Conservation (phyloP, 371 early-diverging fungal genomes). For the Chytridium lagenaria region DNA sequence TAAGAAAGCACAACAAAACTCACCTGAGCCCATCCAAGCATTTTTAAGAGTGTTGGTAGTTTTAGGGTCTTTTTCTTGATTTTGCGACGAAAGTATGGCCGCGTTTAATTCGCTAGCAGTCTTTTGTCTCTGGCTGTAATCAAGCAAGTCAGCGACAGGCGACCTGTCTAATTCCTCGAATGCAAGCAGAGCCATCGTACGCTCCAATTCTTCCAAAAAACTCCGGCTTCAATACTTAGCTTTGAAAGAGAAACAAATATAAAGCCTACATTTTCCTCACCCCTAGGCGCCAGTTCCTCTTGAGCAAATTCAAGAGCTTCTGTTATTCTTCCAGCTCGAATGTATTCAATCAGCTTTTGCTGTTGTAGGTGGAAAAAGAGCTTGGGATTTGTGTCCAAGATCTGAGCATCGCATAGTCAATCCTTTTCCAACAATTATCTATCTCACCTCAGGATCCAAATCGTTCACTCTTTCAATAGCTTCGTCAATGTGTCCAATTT, state of each 20-base stretch:
- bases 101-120: conserved; percentile 93
- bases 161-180: conserved; percentile 73
- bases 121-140: conserved; percentile 87
- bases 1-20: conserved; percentile 10
- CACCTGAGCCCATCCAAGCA: conserved; percentile 91
- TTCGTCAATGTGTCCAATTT: conserved; percentile 86
- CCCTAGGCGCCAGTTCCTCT: conserved; percentile 95
- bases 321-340: conserved; percentile 75
- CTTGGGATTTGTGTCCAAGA: conserved; percentile 93
- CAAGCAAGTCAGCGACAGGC: conserved; percentile 85
- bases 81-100: conserved; percentile 87
- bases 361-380: conserved; percentile 95
- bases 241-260: not conserved
- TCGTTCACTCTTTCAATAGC: conserved; percentile 96
- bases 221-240: conserved; percentile 69
- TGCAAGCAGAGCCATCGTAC: conserved; percentile 93
- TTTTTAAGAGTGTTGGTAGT: conserved; percentile 84
- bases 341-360: conserved; percentile 93
- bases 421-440: not conserved
- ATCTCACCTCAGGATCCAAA: conserved; percentile 89
- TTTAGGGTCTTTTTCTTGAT: conserved; percentile 93
- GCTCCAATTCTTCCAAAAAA: conserved; percentile 91
- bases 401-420: conserved; percentile 53
- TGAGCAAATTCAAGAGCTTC: conserved; percentile 95
- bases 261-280: conserved; percentile 80